Evolutionary conservation across 2,329 filamentous ascomycete genomes (phyloP).

Genomic region (Thermothelomyces thermophilus): DNA sequence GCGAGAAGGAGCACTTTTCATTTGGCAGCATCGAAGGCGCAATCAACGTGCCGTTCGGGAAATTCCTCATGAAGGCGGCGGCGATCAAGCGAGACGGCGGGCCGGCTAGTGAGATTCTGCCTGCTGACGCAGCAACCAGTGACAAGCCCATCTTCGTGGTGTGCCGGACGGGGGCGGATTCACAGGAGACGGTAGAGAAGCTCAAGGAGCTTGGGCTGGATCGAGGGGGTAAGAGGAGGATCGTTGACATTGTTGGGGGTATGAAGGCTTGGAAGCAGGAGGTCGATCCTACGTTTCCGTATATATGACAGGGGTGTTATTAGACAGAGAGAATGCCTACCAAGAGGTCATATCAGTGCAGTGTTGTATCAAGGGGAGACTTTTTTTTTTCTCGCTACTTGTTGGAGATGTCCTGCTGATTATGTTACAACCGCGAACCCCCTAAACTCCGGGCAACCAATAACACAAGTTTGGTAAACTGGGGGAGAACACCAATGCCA

Average conservation of each 20-base stretch:
- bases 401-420: slow-evolving; percentile 12
- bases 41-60: slow-evolving; percentile 58
- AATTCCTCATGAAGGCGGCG: slow-evolving; percentile 25
- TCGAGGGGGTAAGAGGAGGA: slow-evolving; percentile 45
- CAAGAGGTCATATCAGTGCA: no score
- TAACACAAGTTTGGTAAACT: background rate
- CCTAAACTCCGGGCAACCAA: slow-evolving; percentile 12
- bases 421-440: slow-evolving; percentile 20
- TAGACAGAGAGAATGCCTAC: no score
- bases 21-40: slow-evolving; percentile 71
- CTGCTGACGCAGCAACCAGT: slow-evolving; percentile 30
- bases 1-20: slow-evolving; percentile 77
- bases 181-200: slow-evolving; percentile 60
- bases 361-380: slow-evolving; percentile 19
- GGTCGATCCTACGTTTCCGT: slow-evolving; percentile 54
- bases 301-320: no score
- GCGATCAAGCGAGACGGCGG: slow-evolving; percentile 13
- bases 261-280: slow-evolving; percentile 65
- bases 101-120: slow-evolving; percentile 6
- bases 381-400: slow-evolving; percentile 14
- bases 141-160: slow-evolving; percentile 61
- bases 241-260: slow-evolving; percentile 67
- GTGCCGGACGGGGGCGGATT: slow-evolving; percentile 72
- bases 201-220: slow-evolving; percentile 56
- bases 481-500: background rate